Evolutionary conservation across 768 basidiomycete species (phyloP).

Genomic region (Candolleomyces efflorescens): DNA sequence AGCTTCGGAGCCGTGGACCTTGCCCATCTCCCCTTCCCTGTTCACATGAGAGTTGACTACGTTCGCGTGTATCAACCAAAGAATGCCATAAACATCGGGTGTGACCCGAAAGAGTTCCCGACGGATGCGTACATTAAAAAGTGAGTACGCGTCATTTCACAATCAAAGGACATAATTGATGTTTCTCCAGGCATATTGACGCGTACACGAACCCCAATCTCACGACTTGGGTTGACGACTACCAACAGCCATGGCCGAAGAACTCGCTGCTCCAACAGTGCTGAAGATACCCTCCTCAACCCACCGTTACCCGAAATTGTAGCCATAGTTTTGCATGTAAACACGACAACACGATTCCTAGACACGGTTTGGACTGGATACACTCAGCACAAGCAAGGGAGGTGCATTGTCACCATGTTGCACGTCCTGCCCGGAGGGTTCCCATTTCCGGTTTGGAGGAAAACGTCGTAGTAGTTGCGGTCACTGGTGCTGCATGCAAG

Average conservation of each 20-base stretch:
- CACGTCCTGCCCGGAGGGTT: constrained; percentile 35
- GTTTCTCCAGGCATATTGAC: constrained; percentile 42
- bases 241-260: constrained; percentile 55
- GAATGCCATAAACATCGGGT: constrained; percentile 64
- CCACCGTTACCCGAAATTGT: neutral
- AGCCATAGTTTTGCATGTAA: neutral
- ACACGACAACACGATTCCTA: neutral
- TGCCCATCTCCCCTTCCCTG: constrained; percentile 65
- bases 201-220: constrained; percentile 70
- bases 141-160: constrained; percentile 13
- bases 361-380: neutral
- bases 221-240: constrained; percentile 50
- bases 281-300: constrained; percentile 13
- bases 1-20: constrained; percentile 77
- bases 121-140: constrained; percentile 71
- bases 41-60: constrained; percentile 42
- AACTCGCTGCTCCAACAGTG: constrained; percentile 44
- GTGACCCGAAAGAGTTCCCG: constrained; percentile 62
- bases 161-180: neutral
- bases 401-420: constrained; percentile 36
- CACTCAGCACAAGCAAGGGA: constrained; percentile 38
- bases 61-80: constrained; percentile 70
- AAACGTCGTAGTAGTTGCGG: constrained; percentile 39
- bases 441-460: constrained; percentile 48
- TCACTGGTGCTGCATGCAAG: constrained; percentile 44